Evolutionary conservation across 1,284 basidiomycete genomes (phyloP), one percentile per base, ranked within the genome.

Genomic region (Boletellus sp.): DNA sequence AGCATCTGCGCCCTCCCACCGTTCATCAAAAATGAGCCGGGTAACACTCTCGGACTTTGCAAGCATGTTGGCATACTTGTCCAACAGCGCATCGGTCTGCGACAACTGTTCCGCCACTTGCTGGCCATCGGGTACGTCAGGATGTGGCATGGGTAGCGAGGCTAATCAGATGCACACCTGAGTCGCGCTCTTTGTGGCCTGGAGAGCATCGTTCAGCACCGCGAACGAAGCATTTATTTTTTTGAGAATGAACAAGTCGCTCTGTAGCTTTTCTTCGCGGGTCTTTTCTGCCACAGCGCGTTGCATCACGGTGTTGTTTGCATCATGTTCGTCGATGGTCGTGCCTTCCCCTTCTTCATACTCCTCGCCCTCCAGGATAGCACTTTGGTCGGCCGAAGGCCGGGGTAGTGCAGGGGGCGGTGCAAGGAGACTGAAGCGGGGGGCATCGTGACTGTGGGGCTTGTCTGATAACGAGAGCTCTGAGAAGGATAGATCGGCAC

Each of bases 191-290:
- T 79, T 78, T 2, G 82, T 77, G 50, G 80, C 79, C 35, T 74
- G 72, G 51, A 90, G 66, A 8, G 85, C 84, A 22, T 85, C 82
- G 52, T 82, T 83, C 58, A 86, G 85, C 38, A 75, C 60, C 11
- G 81, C 76, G 57, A 91, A 85, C 1, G 84, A 77, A 13, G 78
- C 65, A 60, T 91, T 91, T 21, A 91, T 66, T 63, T 87, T 88
- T 63, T 74, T 80, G 58, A 91, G 70, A 46, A 87, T 77, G 63
- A 84, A 82, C 16, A 87, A 61, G 65, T 91, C 88, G 58, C 79
- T 81, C 55, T 83, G 82, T 37, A 91, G 67, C 62, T 83, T 86
- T 55, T 89, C 87, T 61, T 90, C 86, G 35, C 82, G 76, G 45
- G 73, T 62, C 60, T 73, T 79, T n/a, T 71, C 71, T 6, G 69